Base-by-base conservation (phyloP, 2,329 filamentous ascomycete genomes). In the Periconia sp. region DNA sequence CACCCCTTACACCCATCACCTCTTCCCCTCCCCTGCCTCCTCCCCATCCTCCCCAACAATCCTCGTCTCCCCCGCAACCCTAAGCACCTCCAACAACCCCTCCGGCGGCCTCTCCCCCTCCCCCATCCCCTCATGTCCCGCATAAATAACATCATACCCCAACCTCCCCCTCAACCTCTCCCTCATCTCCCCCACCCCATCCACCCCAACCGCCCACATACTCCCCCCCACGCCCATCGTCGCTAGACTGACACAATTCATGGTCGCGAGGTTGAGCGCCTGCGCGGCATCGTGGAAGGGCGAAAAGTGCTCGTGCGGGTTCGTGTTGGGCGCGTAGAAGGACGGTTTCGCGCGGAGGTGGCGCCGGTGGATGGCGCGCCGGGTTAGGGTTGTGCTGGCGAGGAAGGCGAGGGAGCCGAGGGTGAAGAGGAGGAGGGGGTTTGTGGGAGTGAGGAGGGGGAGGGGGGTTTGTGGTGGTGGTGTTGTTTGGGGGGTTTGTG, bases 251-350 rank as follows among this genome's bases (percentile, higher is more conserved):
- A 86, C 67, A 13, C 94, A 90, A 64, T 96, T 96, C 62, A 97
- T 81, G 0, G 92, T 96, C 0, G 93, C 94, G 35, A 97, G 79
- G 46, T 87, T 89, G 19, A 99, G 79, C 0, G 93, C 93, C 74
- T 96, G 89, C 33, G 89, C 76, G 1, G 93, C 93, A 58, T 97
- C 87, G 40, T 89, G 71, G 1, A 85, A 81, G 8, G 86, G 86
- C 65, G 87, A 88, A 27, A 85, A 80, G 43, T 73, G 69, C 45
- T 73, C 78, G 47, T 76, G 70, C 6, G 74, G 69, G 31, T 74
- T 72, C 59, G 78, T 74, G 61, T 84, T 84, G 72, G 82, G 84
- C 14, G 84, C 77, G 80, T 89, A 96, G 77, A 89, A 93, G 45
- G 82, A 83, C 11, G 92, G 92, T 40, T 84, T 76, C 13, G 84